A percentile compares a stretch with the other conserved stretches of the same genome.
phyloP scores from a whole-genome alignment of 192 early-diverging fungal species.

The Coemansia javaensis region DNA sequence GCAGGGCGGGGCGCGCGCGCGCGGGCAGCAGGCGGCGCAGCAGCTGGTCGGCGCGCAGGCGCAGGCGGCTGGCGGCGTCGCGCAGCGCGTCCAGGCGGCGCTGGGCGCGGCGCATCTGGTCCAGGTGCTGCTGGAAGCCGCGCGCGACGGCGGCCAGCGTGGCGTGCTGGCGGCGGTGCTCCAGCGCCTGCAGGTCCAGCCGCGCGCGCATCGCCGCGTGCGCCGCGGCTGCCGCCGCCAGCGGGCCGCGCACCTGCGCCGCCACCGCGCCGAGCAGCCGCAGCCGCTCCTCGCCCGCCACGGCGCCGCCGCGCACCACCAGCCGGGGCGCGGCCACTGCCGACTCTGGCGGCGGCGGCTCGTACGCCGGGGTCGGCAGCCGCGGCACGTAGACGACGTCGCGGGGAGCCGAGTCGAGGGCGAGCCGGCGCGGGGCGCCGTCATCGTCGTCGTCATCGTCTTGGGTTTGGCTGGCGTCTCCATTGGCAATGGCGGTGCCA shows the following conservation, averaged over 20 bases:
- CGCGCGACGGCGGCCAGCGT: constrained; percentile 38
- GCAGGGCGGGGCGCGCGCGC: constrained; percentile 59
- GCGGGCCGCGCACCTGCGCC: constrained; percentile 45
- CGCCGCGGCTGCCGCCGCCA: constrained; percentile 35
- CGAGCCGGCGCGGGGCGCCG: constrained; percentile 16
- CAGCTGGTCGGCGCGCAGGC: constrained; percentile 54
- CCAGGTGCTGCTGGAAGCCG: constrained; percentile 38
- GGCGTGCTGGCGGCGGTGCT: constrained; percentile 44
- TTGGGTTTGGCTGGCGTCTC: neutral
- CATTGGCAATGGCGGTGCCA: too few relatives aligned
- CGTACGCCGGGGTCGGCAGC: constrained; percentile 22
- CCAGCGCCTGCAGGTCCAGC: constrained; percentile 40
- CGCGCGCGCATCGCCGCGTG: constrained; percentile 38
- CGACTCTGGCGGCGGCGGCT: constrained; percentile 16
- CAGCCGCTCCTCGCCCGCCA: constrained; percentile 27
- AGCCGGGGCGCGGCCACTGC: too few relatives aligned
- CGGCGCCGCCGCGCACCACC: constrained; percentile 26
- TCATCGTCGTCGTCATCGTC: neutral
- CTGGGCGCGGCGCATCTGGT: constrained; percentile 37
- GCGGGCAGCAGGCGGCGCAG: constrained; percentile 61
- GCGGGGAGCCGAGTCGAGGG: constrained; percentile 16
- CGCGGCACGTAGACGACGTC: constrained; percentile 48
- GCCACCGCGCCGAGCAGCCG: constrained; percentile 40
- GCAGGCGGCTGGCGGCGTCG: constrained; percentile 35
- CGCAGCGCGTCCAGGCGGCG: constrained; percentile 42